Base-by-base conservation (phyloP, 2,329 filamentous ascomycete species). In the Pseudogymnoascus sp. region DNA sequence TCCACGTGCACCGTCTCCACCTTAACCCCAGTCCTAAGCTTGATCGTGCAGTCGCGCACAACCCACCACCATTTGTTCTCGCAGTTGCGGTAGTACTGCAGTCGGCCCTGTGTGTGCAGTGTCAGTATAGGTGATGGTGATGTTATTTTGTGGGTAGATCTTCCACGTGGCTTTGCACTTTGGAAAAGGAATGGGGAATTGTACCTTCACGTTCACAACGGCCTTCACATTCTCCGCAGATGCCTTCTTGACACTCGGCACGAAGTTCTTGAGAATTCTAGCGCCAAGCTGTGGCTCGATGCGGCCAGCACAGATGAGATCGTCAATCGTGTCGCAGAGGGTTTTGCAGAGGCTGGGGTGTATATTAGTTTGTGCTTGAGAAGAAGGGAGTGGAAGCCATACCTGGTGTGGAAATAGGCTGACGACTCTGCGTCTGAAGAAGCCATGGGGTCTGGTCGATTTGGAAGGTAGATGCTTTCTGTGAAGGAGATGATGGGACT, bases 251-350 rank as follows among this genome's bases (percentile, higher is more conserved):
- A n/a, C 35, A 40, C 33, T 14, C 37, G 61, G 33, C 28, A 33
- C 19, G 40, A 31, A 59, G 35, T 50, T 62, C 56, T 31, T 59
- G 60, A 46, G 60, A 61, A 53, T 46, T 60, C 61, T 63, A 46
- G 63, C 66, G 31, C 60, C 41, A 41, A 62, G 64, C 60, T 65
- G 53, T 64, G 65, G 64, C 65, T 66, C 37, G 46, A 60, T 66
- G 62, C 64, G 64, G 65, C 65, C 65, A 60, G 28, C 24, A 59
- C 59, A 63, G 26, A 66, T 66, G 62, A 66, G 28, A 56, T 56
- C 65, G 63, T 66, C 64, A n/a, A 63, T 63, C 38, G 59, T 64
- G 62, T 62, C 35, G 41, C 59, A 60, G 62, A 66, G 35, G 22
- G 35, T 60, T 65, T 61, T 53, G 61, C 60, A 61, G 53, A 66